Percentiles rank a stretch among this genome's conserved stretches.
Conservation (phyloP, 1,284 basidiomycete genomes). For the Ustilago shanxiensis region DNA sequence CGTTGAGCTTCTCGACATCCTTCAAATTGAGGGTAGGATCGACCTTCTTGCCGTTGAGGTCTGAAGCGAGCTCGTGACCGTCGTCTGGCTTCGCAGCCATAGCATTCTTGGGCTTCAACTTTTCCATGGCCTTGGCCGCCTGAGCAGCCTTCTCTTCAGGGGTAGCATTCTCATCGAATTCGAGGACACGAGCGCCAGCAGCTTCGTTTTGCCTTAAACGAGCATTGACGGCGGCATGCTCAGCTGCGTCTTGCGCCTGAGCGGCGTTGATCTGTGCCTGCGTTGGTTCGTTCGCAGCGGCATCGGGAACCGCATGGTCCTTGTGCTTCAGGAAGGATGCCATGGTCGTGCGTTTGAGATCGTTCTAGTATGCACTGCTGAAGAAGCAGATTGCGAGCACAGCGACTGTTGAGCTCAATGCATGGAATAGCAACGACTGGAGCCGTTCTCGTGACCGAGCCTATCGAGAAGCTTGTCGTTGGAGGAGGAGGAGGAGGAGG, state of each 20-base stretch:
- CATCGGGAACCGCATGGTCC: slow-evolving; percentile 31
- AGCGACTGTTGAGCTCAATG: neutral
- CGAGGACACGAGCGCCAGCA: slow-evolving; percentile 59
- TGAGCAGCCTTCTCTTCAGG: slow-evolving; percentile 64
- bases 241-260: slow-evolving; percentile 43
- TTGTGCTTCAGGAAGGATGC: slow-evolving; percentile 40
- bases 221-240: slow-evolving; percentile 41
- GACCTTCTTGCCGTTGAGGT: slow-evolving; percentile 59
- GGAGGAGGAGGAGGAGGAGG: neutral
- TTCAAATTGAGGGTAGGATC: slow-evolving; percentile 57
- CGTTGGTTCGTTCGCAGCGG: slow-evolving; percentile 18
- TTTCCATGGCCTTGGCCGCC: slow-evolving; percentile 51
- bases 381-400: neutral
- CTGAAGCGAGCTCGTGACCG: slow-evolving; percentile 49
- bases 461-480: neutral
- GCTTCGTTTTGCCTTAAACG: slow-evolving; percentile 48
- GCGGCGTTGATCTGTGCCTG: slow-evolving; percentile 44
- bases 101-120: slow-evolving; percentile 54
- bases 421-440: slow-evolving; percentile 8
- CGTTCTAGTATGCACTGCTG: neutral
- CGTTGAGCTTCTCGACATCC: slow-evolving; percentile 62
- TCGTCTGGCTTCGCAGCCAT: slow-evolving; percentile 25
- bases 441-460: neutral
- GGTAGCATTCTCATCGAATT: slow-evolving; percentile 63
- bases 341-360: slow-evolving; percentile 17